Evolutionary conservation across 108 stramenopile species (phyloP).

Genomic region (Aurantiochytrium sp.): DNA sequence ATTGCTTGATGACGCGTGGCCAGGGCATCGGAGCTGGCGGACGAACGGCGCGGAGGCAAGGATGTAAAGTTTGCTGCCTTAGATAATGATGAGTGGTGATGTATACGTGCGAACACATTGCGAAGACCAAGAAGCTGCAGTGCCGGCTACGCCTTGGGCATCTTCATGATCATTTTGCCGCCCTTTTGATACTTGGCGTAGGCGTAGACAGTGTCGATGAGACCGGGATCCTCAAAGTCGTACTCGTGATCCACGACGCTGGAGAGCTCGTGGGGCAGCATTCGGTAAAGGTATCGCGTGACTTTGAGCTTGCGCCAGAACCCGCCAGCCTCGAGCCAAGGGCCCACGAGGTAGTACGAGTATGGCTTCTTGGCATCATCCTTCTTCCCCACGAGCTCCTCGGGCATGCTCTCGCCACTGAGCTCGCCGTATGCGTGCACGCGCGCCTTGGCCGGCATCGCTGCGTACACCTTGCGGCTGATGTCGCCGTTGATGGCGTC

Average conservation of each 20-base stretch:
- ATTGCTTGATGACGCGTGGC: no score
- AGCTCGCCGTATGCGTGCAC: slow-evolving; percentile 55
- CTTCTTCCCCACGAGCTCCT: slow-evolving; percentile 34
- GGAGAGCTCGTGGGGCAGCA: neutral
- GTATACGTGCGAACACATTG: no score
- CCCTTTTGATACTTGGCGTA: neutral
- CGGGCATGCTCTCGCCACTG: slow-evolving; percentile 38
- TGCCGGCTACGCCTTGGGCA: no score
- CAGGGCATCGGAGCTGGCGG: no score
- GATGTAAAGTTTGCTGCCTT: no score
- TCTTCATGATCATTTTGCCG: neutral
- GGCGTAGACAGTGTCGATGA: neutral
- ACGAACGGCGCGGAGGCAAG: no score
- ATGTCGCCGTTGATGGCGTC: slow-evolving; percentile 57
- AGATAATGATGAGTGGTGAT: no score
- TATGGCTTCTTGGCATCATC: neutral
- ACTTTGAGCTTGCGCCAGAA: neutral
- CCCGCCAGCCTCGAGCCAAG: neutral
- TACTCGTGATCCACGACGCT: neutral
- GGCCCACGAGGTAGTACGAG: neutral
- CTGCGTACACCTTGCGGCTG: slow-evolving; percentile 49
- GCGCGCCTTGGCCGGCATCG: slow-evolving; percentile 46
- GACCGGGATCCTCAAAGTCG: neutral
- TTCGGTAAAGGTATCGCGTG: neutral
- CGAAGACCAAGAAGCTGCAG: no score